phyloP scores from a whole-genome alignment of 2,329 filamentous ascomycete species.

The Biscogniauxia mediterranea region DNA sequence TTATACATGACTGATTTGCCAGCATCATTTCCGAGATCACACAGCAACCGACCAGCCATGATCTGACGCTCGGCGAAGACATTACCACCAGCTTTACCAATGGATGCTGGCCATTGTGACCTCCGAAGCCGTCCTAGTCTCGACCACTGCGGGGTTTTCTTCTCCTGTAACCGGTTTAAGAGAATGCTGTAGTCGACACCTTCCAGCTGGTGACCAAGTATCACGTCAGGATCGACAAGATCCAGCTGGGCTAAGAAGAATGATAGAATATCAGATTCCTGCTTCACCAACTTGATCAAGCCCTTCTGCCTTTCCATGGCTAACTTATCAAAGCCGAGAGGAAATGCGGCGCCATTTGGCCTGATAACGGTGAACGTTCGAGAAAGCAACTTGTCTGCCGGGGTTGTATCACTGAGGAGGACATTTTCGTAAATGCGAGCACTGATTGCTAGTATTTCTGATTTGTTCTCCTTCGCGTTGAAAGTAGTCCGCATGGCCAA shows the following conservation, averaged over 20 bases:
- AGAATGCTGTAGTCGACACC: constrained; percentile 94
- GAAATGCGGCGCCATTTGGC: constrained; percentile 73
- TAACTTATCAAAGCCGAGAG: constrained; percentile 80
- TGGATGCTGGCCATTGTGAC: constrained; percentile 79
- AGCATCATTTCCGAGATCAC: constrained; percentile 92
- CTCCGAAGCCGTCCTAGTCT: constrained; percentile 84
- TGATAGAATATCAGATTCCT: constrained; percentile 79
- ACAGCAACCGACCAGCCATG: constrained; percentile 83
- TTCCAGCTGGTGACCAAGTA: constrained; percentile 93
- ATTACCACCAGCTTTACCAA: constrained; percentile 81
- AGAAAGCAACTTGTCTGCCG: constrained; percentile 83
- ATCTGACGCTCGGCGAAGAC: constrained; percentile 93
- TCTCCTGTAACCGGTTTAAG: constrained; percentile 80
- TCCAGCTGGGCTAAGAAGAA: constrained; percentile 89
- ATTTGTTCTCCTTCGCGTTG: constrained; percentile 91
- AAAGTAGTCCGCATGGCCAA: constrained; percentile 83
- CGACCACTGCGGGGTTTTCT: constrained; percentile 92
- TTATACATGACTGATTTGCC: constrained; percentile 97
- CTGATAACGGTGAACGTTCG: constrained; percentile 90
- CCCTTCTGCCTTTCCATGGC: constrained; percentile 71
- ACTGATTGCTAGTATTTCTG: constrained; percentile 90
- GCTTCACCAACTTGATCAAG: constrained; percentile 76
- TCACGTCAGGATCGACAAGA: constrained; percentile 85
- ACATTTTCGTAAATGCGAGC: constrained; percentile 91
- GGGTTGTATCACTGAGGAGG: constrained; percentile 80